A percentile compares a stretch with the other conserved stretches of the same genome.
phyloP scores from a whole-genome alignment of 2,329 filamentous ascomycete genomes.

The Trichoderma semiorbis region DNA sequence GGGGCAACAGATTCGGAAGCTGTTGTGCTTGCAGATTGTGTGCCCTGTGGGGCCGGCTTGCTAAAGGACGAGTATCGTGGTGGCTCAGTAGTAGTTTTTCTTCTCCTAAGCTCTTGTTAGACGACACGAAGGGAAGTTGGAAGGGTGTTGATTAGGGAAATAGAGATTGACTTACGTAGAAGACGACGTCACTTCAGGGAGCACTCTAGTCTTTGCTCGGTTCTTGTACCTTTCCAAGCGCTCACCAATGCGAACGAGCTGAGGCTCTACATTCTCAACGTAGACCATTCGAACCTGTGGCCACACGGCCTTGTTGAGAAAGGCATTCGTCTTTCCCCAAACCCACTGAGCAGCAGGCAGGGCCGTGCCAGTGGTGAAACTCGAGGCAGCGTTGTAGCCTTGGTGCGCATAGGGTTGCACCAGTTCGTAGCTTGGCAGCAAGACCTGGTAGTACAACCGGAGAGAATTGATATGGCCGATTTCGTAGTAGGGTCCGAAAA shows the following conservation, averaged over 20 bases:
- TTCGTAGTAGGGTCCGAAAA: conserved; percentile 69
- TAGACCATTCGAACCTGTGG: conserved; percentile 79
- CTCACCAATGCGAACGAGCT: conserved; percentile 87
- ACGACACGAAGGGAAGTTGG: conserved; percentile 2
- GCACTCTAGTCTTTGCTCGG: conserved; percentile 34
- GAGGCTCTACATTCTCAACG: conserved; percentile 89
- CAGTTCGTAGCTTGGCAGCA: conserved; percentile 74
- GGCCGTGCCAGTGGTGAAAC: conserved; percentile 65
- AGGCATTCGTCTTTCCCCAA: conserved; percentile 65
- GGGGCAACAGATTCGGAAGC: conserved; percentile 19
- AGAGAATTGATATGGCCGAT: conserved; percentile 59
- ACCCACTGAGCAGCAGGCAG: conserved; percentile 70
- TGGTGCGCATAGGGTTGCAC: conserved; percentile 69
- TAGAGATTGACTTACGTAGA: not conserved
- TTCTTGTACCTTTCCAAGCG: conserved; percentile 72
- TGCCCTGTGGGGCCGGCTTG: conserved; percentile 34
- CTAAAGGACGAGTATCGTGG: conserved; percentile 33
- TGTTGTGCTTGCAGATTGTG: conserved; percentile 33
- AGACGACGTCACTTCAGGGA: conserved; percentile 19
- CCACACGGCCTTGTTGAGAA: conserved; percentile 75
- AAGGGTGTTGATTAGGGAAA: too few relatives aligned
- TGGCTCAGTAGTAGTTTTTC: conserved; percentile 22
- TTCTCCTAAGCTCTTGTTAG: conserved; percentile 20
- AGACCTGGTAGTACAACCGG: conserved; percentile 66
- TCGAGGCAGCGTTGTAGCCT: conserved; percentile 63